phyloP scores from a whole-genome alignment of 129 eudicot genomes.

The Helichrysum umbraculigerum region DNA sequence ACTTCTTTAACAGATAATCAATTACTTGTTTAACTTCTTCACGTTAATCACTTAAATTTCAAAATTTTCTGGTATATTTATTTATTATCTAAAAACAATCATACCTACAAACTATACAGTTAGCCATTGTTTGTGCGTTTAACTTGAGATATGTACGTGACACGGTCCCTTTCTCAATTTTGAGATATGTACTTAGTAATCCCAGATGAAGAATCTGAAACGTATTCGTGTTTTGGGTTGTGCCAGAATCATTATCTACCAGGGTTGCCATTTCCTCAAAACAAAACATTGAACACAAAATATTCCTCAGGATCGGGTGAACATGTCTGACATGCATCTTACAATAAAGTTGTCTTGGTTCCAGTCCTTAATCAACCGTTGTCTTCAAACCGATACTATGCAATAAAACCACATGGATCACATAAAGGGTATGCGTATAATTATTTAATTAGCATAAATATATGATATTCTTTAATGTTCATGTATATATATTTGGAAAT shows the following conservation, averaged over 20 bases:
- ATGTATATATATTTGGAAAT: too few species aligned
- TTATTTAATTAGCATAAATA: too few species aligned
- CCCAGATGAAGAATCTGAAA: constrained; percentile 49
- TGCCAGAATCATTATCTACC: constrained; percentile 35
- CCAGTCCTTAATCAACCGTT: constrained; percentile 74
- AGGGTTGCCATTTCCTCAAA: constrained; percentile 67
- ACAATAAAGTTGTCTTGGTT: constrained; percentile 35
- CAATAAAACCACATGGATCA: constrained; percentile 53
- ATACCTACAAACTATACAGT: too few species aligned
- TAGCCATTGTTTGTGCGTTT: too few species aligned
- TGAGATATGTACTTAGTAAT: too few species aligned
- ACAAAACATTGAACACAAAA: constrained; percentile 52
- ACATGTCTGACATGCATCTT: background rate
- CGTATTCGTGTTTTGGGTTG: constrained; percentile 53
- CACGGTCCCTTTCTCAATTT: constrained; percentile 69
- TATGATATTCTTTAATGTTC: too few species aligned
- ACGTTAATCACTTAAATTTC: constrained; percentile 19
- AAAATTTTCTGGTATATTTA: background rate
- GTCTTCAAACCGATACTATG: constrained; percentile 62
- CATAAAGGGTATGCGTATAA: constrained; percentile 64
- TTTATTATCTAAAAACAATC: too few species aligned
- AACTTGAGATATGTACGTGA: constrained; percentile 49
- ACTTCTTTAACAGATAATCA: background rate
- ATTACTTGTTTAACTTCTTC: constrained; percentile 24
- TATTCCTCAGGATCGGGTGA: constrained; percentile 21